phyloP scores from a whole-genome alignment of 306 rosid genomes.

The Styphnolobium japonicum region DNA sequence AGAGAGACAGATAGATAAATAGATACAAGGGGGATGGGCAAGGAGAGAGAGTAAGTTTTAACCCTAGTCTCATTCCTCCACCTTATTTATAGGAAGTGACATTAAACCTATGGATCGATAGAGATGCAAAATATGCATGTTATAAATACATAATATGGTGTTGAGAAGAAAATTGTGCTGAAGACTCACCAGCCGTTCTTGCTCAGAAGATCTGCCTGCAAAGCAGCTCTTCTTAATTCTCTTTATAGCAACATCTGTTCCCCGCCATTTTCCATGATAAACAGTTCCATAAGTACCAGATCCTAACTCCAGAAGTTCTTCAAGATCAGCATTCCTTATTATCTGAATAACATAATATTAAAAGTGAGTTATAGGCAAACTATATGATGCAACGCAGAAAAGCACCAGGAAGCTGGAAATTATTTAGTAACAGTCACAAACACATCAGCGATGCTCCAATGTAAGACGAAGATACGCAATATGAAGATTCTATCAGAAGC shows the following conservation, averaged over 20 bases:
- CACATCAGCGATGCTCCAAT: neutral
- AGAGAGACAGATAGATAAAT: neutral
- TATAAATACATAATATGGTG: neutral
- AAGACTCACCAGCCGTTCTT: conserved; percentile 76
- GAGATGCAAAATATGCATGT: neutral
- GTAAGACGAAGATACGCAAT: neutral
- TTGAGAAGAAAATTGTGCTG: conserved; percentile 17
- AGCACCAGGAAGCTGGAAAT: neutral
- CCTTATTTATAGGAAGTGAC: neutral
- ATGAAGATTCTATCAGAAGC: neutral
- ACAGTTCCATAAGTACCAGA: conserved; percentile 98
- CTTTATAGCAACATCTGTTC: conserved; percentile 92
- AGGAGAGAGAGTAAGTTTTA: neutral
- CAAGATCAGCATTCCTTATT: conserved; percentile 76
- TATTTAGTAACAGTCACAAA: neutral
- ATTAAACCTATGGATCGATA: neutral
- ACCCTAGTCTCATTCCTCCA: neutral
- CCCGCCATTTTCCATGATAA: conserved; percentile 97
- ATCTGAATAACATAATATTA: conserved; percentile 43
- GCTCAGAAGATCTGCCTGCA: conserved; percentile 76
- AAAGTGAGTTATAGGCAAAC: conserved; percentile 14
- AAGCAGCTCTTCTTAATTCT: conserved; percentile 92
- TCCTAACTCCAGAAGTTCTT: conserved; percentile 84
- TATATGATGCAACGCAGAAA: neutral
- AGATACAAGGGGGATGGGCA: neutral